These are phyloP conservation scores for Fraxinus nigra DNA, from an alignment of 305 asterid species.

Conservation along the genomic window DNA sequence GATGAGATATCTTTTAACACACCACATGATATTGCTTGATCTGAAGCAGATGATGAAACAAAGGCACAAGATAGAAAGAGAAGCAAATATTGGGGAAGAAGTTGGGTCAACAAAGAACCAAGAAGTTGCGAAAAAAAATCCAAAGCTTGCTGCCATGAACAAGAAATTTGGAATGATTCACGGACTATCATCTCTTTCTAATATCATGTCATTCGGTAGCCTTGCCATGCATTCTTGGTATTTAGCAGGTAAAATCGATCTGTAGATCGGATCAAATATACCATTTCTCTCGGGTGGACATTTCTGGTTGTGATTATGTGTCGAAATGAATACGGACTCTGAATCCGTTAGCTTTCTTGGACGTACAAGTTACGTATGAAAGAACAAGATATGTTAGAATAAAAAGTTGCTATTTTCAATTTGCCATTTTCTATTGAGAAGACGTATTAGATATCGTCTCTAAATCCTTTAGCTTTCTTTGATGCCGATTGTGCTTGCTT, in stretches of 20 bases:
- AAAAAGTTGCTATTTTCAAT: not conserved
- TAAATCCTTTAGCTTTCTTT: not conserved
- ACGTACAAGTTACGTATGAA: constrained; percentile 21
- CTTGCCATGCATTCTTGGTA: constrained; percentile 96
- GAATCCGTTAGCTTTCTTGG: not conserved
- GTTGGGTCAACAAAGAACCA: constrained; percentile 91
- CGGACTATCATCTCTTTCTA: constrained; percentile 91
- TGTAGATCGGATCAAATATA: constrained; percentile 36
- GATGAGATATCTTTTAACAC: not conserved
- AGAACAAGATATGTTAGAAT: constrained; percentile 20
- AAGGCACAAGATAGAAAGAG: constrained; percentile 93
- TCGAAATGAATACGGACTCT: not conserved
- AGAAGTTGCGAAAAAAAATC: constrained; percentile 81
- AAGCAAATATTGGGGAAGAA: constrained; percentile 83
- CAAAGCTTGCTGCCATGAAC: constrained; percentile 93
- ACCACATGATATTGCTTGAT: constrained; percentile 1
- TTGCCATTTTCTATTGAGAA: not conserved
- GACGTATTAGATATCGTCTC: not conserved
- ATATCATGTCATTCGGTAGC: constrained; percentile 79
- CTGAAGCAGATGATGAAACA: constrained; percentile 84
- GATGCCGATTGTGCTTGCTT: not conserved
- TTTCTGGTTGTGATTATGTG: not conserved
- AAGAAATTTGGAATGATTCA: constrained; percentile 96
- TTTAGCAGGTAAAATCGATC: constrained; percentile 66
- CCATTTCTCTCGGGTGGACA: not conserved